phyloP scores from a whole-genome alignment of 495 filamentous ascomycete species.

The Aspergillus kassunensis region DNA sequence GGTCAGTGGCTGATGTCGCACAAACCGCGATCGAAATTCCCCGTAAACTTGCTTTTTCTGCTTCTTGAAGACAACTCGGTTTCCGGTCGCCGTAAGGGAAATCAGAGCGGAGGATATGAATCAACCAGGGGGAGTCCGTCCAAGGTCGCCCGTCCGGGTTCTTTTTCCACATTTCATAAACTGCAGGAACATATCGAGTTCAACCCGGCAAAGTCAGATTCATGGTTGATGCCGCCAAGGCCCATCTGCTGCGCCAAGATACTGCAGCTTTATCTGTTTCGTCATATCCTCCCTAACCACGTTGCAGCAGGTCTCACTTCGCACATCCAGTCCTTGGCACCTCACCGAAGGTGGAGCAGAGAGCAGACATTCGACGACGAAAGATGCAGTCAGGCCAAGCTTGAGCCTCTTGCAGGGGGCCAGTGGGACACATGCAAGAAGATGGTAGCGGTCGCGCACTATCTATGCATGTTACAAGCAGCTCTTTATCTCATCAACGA shows the following conservation, averaged over 20 bases:
- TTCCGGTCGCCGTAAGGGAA: not conserved
- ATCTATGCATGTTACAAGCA: not conserved
- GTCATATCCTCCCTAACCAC: conserved; percentile 21
- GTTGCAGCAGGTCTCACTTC: conserved; percentile 20
- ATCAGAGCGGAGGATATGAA: not conserved
- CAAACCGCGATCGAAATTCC: conserved; percentile 8
- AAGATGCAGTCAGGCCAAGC: not conserved
- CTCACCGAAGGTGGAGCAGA: not conserved
- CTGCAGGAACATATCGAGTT: conserved; percentile 24
- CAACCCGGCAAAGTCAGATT: conserved; percentile 7
- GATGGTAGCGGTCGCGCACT: conserved; percentile 1
- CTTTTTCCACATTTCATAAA: conserved; percentile 10
- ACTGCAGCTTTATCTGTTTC: conserved; percentile 14
- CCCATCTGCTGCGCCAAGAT: conserved; percentile 20
- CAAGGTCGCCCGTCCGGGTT: not conserved
- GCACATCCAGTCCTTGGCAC: conserved; percentile 10
- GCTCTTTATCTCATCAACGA: not conserved
- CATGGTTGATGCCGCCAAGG: conserved; percentile 20
- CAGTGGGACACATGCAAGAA: not conserved
- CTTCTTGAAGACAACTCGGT: not conserved
- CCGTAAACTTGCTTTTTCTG: conserved; percentile 3
- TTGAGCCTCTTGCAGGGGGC: conserved; percentile 11
- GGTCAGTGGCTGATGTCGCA: conserved; percentile 10
- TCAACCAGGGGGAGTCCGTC: not conserved
- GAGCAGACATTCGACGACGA: not conserved